Evolutionary conservation across 495 filamentous ascomycete genomes (phyloP).

Genomic region (Penicillium lividum): DNA sequence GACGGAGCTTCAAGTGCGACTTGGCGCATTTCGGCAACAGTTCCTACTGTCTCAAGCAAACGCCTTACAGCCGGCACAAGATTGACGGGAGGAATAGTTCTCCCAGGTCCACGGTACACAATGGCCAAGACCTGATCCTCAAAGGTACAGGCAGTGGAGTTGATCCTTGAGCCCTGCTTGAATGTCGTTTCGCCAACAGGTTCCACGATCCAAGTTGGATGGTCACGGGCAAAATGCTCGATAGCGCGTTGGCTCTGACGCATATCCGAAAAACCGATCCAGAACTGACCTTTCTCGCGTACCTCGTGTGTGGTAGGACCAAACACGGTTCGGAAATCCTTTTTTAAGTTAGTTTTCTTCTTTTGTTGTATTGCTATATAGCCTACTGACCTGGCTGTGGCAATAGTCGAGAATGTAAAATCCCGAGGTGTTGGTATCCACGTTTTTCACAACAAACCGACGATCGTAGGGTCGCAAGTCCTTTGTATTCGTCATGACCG

Average conservation of each 20-base stretch:
- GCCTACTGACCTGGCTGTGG: not conserved
- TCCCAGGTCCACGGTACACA: slow-evolving; percentile 6
- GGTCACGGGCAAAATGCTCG: not conserved
- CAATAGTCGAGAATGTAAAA: not conserved
- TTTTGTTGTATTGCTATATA: not conserved
- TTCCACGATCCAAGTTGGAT: slow-evolving; percentile 9
- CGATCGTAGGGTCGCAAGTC: slow-evolving; percentile 8
- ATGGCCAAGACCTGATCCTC: slow-evolving; percentile 13
- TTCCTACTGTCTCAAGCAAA: slow-evolving; percentile 9
- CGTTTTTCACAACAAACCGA: slow-evolving; percentile 4
- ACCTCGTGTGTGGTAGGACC: slow-evolving; percentile 12
- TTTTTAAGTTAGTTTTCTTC: not conserved
- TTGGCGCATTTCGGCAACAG: slow-evolving; percentile 10
- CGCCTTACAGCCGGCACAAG: slow-evolving; percentile 1
- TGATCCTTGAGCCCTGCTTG: not conserved
- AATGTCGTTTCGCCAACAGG: not conserved
- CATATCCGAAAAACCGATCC: slow-evolving; percentile 12
- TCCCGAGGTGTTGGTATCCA: slow-evolving; percentile 9
- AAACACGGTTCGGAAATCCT: not conserved
- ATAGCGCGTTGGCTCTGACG: slow-evolving; percentile 3
- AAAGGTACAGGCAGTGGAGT: not conserved
- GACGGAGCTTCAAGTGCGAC: not conserved
- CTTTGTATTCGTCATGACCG: not conserved
- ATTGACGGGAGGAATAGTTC: not conserved
- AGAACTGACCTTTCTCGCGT: slow-evolving; percentile 13